Base-by-base conservation (phyloP, 2,329 filamentous ascomycete genomes). In the Magnaporthiopsis incrustans region DNA sequence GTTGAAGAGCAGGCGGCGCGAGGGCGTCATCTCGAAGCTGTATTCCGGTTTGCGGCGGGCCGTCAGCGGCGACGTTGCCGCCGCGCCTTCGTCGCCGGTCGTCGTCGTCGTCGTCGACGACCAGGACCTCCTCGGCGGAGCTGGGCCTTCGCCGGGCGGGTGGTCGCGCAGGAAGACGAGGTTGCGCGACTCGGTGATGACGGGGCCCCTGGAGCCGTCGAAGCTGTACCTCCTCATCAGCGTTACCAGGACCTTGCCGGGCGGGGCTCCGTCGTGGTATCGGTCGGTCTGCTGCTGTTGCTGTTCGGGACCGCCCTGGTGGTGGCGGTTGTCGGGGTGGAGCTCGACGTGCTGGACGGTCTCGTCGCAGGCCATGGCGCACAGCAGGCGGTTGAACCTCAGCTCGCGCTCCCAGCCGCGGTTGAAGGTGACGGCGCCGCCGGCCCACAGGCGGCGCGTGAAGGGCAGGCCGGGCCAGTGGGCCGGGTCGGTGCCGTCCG, bases 371-470 rank as follows among this genome's bases (percentile, higher is more conserved):
- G 8, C n/a, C 44, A 53, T 53, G 44, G 44, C 18, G 18, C 18
- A 8, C 44, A n/a, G 44, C 44, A n/a, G 18, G 44, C 44, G 44
- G 44, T 53, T n/a, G 44, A 53, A 53, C 18, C 44, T n/a, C 18
- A 53, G 65, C 6, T 65, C 26, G 22, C 65, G 26, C 27, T 59
- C 67, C 72, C 71, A 74, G 4, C 70, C 70, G 7, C 38, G 65
- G 25, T 76, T 74, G 69, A 90, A 90, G 1, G 72, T 38, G 11
- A 97, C 76, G 57, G 82, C 82, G 0, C 94, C 95, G 38, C 93
- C 92, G 18, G 91, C 91, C 95, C 95, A 99, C 78, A 99, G 86
- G 25, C 95, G 87, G 27, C 90, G 84, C 62, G 82, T 82, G 73
- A 90, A 97, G 1, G 87, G 86, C 4, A 73, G 73, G 1, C 89